Evolutionary conservation across 2,329 filamentous ascomycete genomes (phyloP).

Genomic region (Colletotrichum sp.): DNA sequence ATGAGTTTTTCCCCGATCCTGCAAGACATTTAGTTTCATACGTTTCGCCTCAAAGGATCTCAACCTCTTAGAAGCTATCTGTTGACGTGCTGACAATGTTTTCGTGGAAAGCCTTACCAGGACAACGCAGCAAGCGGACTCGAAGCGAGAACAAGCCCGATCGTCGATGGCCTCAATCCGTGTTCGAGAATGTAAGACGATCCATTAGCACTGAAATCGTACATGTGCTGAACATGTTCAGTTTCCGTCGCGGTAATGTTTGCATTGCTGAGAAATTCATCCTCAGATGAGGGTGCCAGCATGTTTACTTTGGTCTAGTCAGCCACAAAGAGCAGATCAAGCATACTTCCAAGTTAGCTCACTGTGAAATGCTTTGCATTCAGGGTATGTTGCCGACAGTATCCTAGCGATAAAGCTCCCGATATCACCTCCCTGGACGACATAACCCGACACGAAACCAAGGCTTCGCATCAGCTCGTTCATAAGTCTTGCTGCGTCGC

Average conservation of each 20-base stretch:
- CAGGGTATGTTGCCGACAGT: slow-evolving; percentile 43
- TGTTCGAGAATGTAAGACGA: slow-evolving; percentile 57
- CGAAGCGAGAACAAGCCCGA: slow-evolving; percentile 57
- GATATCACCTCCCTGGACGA: slow-evolving; percentile 63
- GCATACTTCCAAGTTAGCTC: too few relatives aligned
- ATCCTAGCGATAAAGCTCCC: slow-evolving; percentile 49
- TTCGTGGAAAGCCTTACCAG: slow-evolving; percentile 38
- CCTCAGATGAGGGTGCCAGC: neutral
- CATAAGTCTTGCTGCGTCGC: slow-evolving; percentile 43
- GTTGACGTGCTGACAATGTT: too few relatives aligned
- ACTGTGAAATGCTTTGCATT: slow-evolving; percentile 47
- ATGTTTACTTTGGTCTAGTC: neutral
- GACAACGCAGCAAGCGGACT: slow-evolving; percentile 61
- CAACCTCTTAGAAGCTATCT: neutral
- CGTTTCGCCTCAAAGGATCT: neutral
- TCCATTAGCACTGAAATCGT: slow-evolving; percentile 33
- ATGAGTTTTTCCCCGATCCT: slow-evolving; percentile 63
- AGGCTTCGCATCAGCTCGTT: slow-evolving; percentile 56
- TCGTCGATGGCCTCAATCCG: slow-evolving; percentile 58
- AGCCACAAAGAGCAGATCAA: neutral
- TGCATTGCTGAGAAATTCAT: neutral
- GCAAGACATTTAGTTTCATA: neutral
- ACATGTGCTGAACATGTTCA: neutral
- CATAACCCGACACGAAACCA: slow-evolving; percentile 56
- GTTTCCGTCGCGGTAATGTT: neutral